These are phyloP conservation scores for Jatropha podagrica DNA, from an alignment of 441 rosid species.

Conservation along the genomic window DNA sequence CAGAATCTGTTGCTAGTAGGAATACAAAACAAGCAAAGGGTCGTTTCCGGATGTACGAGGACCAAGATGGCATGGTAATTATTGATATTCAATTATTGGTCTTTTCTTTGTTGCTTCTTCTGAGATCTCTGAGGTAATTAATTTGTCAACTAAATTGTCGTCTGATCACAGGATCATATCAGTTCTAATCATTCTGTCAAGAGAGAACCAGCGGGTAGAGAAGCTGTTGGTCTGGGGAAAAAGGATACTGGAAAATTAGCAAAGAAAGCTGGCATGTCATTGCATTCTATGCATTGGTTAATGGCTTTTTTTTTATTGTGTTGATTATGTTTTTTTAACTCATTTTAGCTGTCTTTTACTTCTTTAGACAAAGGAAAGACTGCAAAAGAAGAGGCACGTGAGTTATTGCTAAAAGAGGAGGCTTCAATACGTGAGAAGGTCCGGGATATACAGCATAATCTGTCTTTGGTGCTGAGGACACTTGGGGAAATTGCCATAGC, in stretches of 20 bases:
- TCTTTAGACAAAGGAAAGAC: slow-evolving; percentile 84
- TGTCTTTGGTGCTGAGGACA: slow-evolving; percentile 74
- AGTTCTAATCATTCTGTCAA: slow-evolving; percentile 54
- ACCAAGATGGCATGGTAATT: slow-evolving; percentile 54
- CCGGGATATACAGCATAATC: slow-evolving; percentile 55
- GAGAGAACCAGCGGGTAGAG: slow-evolving; percentile 66
- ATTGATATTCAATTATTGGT: slow-evolving; percentile 10
- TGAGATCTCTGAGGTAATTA: slow-evolving; percentile 7
- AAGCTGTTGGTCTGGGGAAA: slow-evolving; percentile 52
- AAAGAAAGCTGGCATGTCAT: slow-evolving; percentile 73
- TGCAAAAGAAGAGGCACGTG: slow-evolving; percentile 98
- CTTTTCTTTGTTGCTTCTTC: slow-evolving; percentile 16
- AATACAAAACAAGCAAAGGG: slow-evolving; percentile 69
- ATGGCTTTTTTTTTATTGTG: slow-evolving; percentile 14
- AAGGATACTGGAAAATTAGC: slow-evolving; percentile 63
- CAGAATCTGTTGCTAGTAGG: slow-evolving; percentile 71
- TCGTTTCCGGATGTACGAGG: slow-evolving; percentile 55
- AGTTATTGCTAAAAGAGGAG: slow-evolving; percentile 92
- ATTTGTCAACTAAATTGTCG: slow-evolving; percentile 1
- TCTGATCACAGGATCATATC: slow-evolving; percentile 40
- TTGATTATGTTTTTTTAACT: background rate
- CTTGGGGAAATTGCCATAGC: slow-evolving; percentile 92
- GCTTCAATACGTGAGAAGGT: slow-evolving; percentile 75
- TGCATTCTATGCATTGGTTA: slow-evolving; percentile 17
- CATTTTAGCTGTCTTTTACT: slow-evolving; percentile 18